Conservation (phyloP, 1,284 basidiomycete genomes). For the Neotropicomus parvogracilis region DNA sequence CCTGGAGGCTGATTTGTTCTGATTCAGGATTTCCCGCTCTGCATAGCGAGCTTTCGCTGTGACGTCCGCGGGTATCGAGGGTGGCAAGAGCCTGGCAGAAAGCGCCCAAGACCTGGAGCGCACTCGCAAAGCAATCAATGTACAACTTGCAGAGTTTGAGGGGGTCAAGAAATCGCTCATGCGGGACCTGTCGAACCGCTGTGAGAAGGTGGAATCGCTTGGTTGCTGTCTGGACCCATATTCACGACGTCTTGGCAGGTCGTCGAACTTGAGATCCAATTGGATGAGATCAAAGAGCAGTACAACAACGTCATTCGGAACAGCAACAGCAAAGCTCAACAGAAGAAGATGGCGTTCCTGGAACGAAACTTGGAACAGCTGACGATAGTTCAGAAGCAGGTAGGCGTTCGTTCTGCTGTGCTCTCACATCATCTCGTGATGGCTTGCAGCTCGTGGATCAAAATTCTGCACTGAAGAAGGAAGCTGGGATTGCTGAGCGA, state of each 20-base stretch:
- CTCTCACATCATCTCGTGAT: constrained; percentile 5
- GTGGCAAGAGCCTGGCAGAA: constrained; percentile 93
- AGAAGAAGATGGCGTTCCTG: constrained; percentile 99
- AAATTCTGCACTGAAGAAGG: constrained; percentile 96
- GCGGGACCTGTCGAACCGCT: constrained; percentile 98
- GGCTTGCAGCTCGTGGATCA: constrained; percentile 88
- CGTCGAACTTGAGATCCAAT: constrained; percentile 97
- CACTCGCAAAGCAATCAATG: constrained; percentile 93
- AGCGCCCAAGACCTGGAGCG: constrained; percentile 97
- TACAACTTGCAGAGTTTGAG: constrained; percentile 97
- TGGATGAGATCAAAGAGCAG: constrained; percentile 98
- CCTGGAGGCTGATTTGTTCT: not conserved
- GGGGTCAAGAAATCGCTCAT: constrained; percentile 98
- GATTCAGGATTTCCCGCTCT: constrained; percentile 10
- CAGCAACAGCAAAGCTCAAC: constrained; percentile 96
- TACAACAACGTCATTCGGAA: constrained; percentile 98
- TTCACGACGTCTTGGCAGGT: constrained; percentile 54
- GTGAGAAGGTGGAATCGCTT: constrained; percentile 79
- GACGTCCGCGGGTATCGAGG: constrained; percentile 93
- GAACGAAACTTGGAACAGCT: constrained; percentile 97
- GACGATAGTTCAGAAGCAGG: constrained; percentile 96
- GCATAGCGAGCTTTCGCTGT: constrained; percentile 90
- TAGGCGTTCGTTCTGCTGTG: constrained; percentile 30
- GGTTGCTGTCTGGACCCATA: constrained; percentile 2
- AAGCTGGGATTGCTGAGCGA: constrained; percentile 94